Evolutionary conservation across 495 filamentous ascomycete species (phyloP), one percentile per base, ranked within the genome.

Genomic region (Hypoxylon fuscum): DNA sequence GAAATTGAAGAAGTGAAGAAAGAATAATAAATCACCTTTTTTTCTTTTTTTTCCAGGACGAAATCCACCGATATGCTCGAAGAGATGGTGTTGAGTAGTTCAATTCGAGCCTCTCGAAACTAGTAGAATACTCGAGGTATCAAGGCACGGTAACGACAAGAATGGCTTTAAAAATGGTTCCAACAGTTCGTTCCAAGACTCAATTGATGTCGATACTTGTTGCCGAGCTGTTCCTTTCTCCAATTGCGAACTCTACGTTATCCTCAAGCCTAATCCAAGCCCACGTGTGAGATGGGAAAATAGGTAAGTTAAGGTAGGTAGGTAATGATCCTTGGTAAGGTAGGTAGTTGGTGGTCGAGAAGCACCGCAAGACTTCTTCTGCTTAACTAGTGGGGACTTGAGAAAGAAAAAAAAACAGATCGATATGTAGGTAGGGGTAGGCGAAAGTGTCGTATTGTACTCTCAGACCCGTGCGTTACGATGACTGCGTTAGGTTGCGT

Each of bases 391-490:
- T 58, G 53, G 41, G 25, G 47, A 66, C 31, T 25, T 21, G 51
- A 21, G 47, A 18, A 31, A 56, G 35, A 66, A n/a, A n/a, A n/a
- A n/a, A n/a, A n/a, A n/a, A n/a, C n/a, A n/a, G 42, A 61, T 55
- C 22, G 40, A 37, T 22, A 47, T 27, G 27, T 44, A 32, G 25
- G 15, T 15, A 22, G 18, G 23, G 35, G 31, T 53, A 27, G 63
- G 40, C 20, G 47, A 14, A 34, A 54, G 47, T 35, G 58, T 61
- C 27, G 63, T 66, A 66, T 58, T 58, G 57, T 66, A 62, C 37
- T 60, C 53, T 62, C 42, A 55, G 61, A 49, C 38, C 41, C 34
- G 57, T 66, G 41, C 42, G 25, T 27, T 8, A 8, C 8, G 57
- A 62, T 55, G n/a, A 44, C 41, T 66, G 50, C 22, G 55, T 60